Conservation (phyloP, 192 early-diverging fungal species). For the Coemansia sp. region DNA sequence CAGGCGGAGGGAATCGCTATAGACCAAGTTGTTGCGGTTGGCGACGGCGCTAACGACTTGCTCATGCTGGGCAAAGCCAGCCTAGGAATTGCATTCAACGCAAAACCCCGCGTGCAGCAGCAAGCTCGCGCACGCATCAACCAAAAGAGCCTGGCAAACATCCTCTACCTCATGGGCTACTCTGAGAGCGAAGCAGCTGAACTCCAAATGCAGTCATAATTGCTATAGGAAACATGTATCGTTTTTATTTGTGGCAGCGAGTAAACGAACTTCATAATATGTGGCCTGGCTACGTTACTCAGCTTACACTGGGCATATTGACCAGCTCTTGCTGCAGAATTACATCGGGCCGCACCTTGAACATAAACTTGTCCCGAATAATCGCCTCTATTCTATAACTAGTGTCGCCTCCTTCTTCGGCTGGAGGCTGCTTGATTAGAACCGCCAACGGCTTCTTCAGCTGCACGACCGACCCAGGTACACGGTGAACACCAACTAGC, state of each 20-base stretch:
- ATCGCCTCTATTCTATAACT: slow-evolving; percentile 30
- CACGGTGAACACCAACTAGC: slow-evolving; percentile 40
- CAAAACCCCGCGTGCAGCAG: slow-evolving; percentile 95
- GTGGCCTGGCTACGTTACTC: background rate
- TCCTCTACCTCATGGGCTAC: slow-evolving; percentile 87
- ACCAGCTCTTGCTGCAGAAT: slow-evolving; percentile 15
- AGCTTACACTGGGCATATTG: background rate
- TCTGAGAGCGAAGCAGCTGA: slow-evolving; percentile 69
- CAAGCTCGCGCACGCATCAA: slow-evolving; percentile 86
- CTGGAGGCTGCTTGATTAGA: slow-evolving; percentile 8
- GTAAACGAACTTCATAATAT: background rate
- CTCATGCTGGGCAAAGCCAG: slow-evolving; percentile 92
- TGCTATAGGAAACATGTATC: too few relatives aligned
- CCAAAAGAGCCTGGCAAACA: slow-evolving; percentile 85
- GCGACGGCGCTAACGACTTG: slow-evolving; percentile 97
- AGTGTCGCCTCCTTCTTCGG: background rate
- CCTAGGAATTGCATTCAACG: slow-evolving; percentile 95
- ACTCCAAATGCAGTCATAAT: slow-evolving; percentile 37
- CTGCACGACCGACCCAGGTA: slow-evolving; percentile 21
- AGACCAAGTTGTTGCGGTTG: slow-evolving; percentile 95
- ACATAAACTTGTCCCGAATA: slow-evolving; percentile 45
- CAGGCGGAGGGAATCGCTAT: slow-evolving; percentile 82
- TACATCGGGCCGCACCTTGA: slow-evolving; percentile 43
- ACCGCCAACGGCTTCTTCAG: slow-evolving; percentile 42
- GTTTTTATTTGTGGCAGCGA: too few relatives aligned